Base-by-base conservation (phyloP, 2,329 filamentous ascomycete species). In the Coccinonectria pachysandricola region DNA sequence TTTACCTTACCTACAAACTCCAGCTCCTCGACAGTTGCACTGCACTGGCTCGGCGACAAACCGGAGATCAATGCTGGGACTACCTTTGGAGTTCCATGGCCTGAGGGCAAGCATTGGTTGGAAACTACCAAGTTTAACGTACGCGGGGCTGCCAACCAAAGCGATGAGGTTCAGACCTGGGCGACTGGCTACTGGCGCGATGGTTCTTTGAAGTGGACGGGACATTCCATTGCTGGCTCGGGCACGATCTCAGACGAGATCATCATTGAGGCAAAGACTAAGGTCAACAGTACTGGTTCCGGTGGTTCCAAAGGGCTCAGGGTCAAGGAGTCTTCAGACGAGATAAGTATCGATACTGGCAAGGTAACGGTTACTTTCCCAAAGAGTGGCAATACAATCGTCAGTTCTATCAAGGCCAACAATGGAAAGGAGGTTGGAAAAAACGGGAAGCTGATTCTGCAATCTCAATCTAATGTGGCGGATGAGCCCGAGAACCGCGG, bases 141-240 rank as follows among this genome's bases (percentile, higher is more conserved):
- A 13, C 36, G 38, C 1, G 35, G 37, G 12, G 45, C 42, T 5
- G 40, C 39, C 1, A 42, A 16, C 12, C 28, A 42, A 19, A 16
- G 26, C 6, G 8, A 45, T 8, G 33, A 35, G 2, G 41, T 31
- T 35, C 62, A 74, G 33, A 68, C 69, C 0, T 75, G 71, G 70
- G 52, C 61, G 3, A 74, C 65, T 1, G 68, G 63, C 0, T 71
- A 68, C 43, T 76, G 71, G 71, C 58, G 62, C 2, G 71, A 76
- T 47, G 67, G 65, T 14, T 72, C 71, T 0, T 56, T 74, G 27
- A 75, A 75, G 41, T 76, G 71, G 71, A 71, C 65, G 3, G 70
- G 60, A 1, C 71, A 75, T 39, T 68, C 71, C 0, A 52, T 75
- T 21, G 47, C 59, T 8, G 59, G 52, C 5, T 58, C 56, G 1